Percentiles rank a stretch among this genome's conserved stretches.
Conservation (phyloP, 73 alveolate genomes). For the Paramecium sexaurelia region DNA sequence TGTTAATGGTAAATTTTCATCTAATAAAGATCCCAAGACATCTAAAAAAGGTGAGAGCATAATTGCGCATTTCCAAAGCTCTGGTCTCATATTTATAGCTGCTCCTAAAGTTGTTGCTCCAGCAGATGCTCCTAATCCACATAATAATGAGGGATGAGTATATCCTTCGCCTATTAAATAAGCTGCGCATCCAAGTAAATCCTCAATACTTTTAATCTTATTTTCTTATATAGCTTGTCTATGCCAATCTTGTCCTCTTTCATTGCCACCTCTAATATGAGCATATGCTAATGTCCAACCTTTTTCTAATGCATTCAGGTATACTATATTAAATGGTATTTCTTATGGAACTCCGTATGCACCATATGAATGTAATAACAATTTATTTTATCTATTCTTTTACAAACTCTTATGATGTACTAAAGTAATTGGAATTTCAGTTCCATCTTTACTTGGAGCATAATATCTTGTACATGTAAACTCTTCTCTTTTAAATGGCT, state of each 20-base stretch:
- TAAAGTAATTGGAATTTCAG: conserved; percentile 80
- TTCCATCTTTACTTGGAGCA: conserved; percentile 86
- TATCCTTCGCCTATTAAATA: conserved; percentile 75
- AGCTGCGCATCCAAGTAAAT: conserved; percentile 81
- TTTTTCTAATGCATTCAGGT: conserved; percentile 82
- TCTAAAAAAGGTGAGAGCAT: conserved; percentile 86
- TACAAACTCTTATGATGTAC: conserved; percentile 56
- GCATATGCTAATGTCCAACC: conserved; percentile 91
- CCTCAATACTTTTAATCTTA: conserved; percentile 75
- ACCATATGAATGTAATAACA: conserved; percentile 79
- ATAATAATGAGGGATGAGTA: conserved; percentile 83
- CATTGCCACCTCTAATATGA: conserved; percentile 93
- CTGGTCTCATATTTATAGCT: conserved; percentile 85
- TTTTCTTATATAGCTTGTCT: conserved; percentile 75
- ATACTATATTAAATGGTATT: conserved; percentile 73
- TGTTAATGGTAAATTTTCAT: conserved; percentile 75
- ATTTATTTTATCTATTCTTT: conserved; percentile 68
- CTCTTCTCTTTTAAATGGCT: conserved; percentile 72
- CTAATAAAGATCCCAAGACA: conserved; percentile 76
- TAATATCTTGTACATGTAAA: conserved; percentile 72
- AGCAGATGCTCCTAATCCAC: conserved; percentile 90
- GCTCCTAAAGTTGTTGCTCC: conserved; percentile 88
- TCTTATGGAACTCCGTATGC: conserved; percentile 83
- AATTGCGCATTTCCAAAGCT: conserved; percentile 81
- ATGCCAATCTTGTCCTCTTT: conserved; percentile 89